These are phyloP conservation scores for Xylaria telfairii DNA, from an alignment of 495 filamentous ascomycete genomes.

Conservation along the genomic window DNA sequence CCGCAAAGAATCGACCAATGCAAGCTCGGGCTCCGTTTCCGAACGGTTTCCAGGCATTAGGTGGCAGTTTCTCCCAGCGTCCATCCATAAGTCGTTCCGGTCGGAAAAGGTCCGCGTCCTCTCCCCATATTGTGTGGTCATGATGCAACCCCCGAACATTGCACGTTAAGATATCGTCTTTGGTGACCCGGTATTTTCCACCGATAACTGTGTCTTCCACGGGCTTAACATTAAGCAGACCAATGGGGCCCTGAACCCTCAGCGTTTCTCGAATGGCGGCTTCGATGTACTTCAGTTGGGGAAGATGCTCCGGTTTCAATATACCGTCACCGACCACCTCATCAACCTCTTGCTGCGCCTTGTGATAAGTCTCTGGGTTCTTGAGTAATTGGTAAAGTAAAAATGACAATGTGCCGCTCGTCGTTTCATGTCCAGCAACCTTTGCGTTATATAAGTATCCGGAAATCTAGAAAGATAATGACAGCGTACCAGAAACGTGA, in stretches of 20 bases:
- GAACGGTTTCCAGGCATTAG: slow-evolving; percentile 59
- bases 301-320: slow-evolving; percentile 65
- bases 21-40: slow-evolving; percentile 52
- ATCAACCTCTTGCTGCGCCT: slow-evolving; percentile 44
- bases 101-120: slow-evolving; percentile 36
- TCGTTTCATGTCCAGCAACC: slow-evolving; percentile 65
- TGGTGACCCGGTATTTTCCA: slow-evolving; percentile 66
- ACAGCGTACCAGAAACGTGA: slow-evolving; percentile 61
- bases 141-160: slow-evolving; percentile 58
- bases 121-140: slow-evolving; percentile 44
- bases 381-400: slow-evolving; percentile 45
- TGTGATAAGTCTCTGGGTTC: slow-evolving; percentile 41
- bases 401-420: slow-evolving; percentile 53
- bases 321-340: slow-evolving; percentile 61
- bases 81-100: slow-evolving; percentile 63
- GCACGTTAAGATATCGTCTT: slow-evolving; percentile 56
- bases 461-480: slow-evolving; percentile 26
- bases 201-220: slow-evolving; percentile 43
- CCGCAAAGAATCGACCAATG: slow-evolving; percentile 57
- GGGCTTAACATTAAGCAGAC: slow-evolving; percentile 49
- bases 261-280: slow-evolving; percentile 65
- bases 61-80: slow-evolving; percentile 53
- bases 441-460: neutral
- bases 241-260: slow-evolving; percentile 64
- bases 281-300: slow-evolving; percentile 65